Base-by-base conservation (phyloP, 768 basidiomycete genomes). In the Tricholoma furcatifolium region DNA sequence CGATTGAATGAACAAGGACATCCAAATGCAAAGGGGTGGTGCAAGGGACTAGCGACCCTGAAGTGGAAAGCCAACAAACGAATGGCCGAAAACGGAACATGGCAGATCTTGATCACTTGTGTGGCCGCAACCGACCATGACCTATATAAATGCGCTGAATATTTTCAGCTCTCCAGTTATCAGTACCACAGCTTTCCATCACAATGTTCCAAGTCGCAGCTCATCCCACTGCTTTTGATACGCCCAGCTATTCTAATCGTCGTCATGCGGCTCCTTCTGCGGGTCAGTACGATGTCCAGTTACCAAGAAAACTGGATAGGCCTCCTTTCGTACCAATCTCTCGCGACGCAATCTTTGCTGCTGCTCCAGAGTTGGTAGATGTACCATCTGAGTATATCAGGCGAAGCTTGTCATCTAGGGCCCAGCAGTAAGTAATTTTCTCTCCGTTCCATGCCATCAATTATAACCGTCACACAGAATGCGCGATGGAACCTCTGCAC, bases 361-460 rank as follows among this genome's bases (percentile, higher is more conserved):
- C 81, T 54, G 81, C 85, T n/a, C 84, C 87, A 53, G 84, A 83
- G 50, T 76, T 91, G 15, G 75, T 69, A 14, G 77, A 76, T 52
- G 79, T 88, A 3, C 86, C 88, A 4, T 67, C 81, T 42, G 83
- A 86, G 56, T 91, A 87, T 63, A 81, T 91, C 53, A 81, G 83
- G 47, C 75, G 81, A 50, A 77, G 80, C 47, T 74, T 92, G n/a
- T 66, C 73, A 5, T 60, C 74, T 30, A 73, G 73, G 42, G 73
- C 75, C 12, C 70, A 70, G 45, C 66, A 74, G 77, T 80, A 61
- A 56, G 76, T 71, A 6, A 46, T 41, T 63, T 60, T 30, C 5
- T 49, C 49, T 54, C 18, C 56, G 54, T 64, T 57, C 36, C 54
- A 52, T 31, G 20, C 8, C 30, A 51, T 66, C 54, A 47, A 31